Conservation (phyloP, 164 flowering plant species). For the Piper longum region DNA sequence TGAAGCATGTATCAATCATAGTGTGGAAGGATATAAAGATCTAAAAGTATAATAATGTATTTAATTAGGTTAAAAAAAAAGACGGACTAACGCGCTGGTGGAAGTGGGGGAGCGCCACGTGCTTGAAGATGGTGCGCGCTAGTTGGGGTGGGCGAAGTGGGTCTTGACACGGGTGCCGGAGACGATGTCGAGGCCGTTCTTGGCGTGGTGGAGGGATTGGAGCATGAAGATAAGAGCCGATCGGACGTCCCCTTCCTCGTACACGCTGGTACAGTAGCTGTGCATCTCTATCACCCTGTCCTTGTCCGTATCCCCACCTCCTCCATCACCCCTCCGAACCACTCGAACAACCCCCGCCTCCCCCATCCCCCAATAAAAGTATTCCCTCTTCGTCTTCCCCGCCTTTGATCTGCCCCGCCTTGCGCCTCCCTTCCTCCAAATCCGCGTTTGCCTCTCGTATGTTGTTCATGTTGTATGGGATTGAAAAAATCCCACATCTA, state of each 20-base stretch:
- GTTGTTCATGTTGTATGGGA: slow-evolving; percentile 53
- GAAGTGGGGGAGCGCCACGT: slow-evolving; percentile 30
- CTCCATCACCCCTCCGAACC: slow-evolving; percentile 53
- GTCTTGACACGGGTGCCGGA: slow-evolving; percentile 46
- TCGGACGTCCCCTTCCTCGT: slow-evolving; percentile 64
- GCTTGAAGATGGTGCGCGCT: slow-evolving; percentile 43
- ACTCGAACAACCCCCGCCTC: slow-evolving; percentile 65
- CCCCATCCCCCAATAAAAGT: slow-evolving; percentile 62
- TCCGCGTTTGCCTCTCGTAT: slow-evolving; percentile 24
- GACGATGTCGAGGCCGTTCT: slow-evolving; percentile 48
- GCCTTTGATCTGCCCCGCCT: not conserved
- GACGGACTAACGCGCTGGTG: slow-evolving; percentile 35
- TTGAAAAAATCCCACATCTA: too few relatives aligned
- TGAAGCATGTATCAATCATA: not conserved
- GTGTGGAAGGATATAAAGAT: not conserved
- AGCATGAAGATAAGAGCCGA: slow-evolving; percentile 59
- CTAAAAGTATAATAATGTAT: not conserved
- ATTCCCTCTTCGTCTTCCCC: slow-evolving; percentile 28
- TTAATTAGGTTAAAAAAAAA: too few relatives aligned
- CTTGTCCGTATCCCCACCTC: slow-evolving; percentile 38
- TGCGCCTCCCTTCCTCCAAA: slow-evolving; percentile 6
- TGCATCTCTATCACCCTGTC: slow-evolving; percentile 45
- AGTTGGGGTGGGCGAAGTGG: slow-evolving; percentile 50
- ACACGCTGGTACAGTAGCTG: slow-evolving; percentile 57
- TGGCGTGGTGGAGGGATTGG: slow-evolving; percentile 48